Conservation (phyloP, 768 basidiomycete species). For the Pisolithus microcarpus region DNA sequence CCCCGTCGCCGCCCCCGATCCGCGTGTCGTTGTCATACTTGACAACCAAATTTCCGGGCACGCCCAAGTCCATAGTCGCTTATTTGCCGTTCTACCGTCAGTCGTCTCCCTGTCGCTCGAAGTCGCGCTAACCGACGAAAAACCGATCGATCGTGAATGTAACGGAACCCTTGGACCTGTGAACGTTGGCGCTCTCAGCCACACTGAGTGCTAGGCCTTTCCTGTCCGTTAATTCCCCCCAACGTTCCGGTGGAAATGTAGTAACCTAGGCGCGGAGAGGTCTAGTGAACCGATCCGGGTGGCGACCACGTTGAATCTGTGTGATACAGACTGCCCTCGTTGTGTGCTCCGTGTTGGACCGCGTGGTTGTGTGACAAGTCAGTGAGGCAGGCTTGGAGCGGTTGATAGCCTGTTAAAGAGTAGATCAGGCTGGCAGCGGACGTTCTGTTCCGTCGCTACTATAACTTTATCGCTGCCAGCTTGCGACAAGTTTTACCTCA, state of each 20-base stretch:
- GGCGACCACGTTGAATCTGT: too few species aligned
- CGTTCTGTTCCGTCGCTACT: too few species aligned
- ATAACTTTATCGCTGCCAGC: too few species aligned
- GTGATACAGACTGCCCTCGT: too few species aligned
- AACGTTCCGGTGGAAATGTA: background rate
- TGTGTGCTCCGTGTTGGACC: too few species aligned
- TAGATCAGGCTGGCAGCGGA: too few species aligned
- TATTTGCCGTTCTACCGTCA: background rate
- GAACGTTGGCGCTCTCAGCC: background rate
- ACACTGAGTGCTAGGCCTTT: background rate
- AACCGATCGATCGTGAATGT: background rate
- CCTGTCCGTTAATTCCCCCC: background rate
- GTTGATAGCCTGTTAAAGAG: too few species aligned
- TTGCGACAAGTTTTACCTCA: too few species aligned
- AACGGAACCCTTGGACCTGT: background rate
- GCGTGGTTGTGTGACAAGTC: too few species aligned
- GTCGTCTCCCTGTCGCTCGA: background rate
- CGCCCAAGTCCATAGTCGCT: slow-evolving; percentile 1
- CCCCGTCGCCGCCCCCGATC: slow-evolving; percentile 17
- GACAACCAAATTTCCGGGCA: slow-evolving; percentile 18
- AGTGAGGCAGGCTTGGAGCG: too few species aligned
- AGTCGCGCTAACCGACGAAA: slow-evolving; percentile 2
- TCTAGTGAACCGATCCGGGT: too few species aligned
- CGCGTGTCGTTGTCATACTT: slow-evolving; percentile 16
- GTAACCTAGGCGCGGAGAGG: background rate